Evolutionary conservation across 805 yeast genomes (phyloP).

Genomic region (Alloascoidea hylecoeti): DNA sequence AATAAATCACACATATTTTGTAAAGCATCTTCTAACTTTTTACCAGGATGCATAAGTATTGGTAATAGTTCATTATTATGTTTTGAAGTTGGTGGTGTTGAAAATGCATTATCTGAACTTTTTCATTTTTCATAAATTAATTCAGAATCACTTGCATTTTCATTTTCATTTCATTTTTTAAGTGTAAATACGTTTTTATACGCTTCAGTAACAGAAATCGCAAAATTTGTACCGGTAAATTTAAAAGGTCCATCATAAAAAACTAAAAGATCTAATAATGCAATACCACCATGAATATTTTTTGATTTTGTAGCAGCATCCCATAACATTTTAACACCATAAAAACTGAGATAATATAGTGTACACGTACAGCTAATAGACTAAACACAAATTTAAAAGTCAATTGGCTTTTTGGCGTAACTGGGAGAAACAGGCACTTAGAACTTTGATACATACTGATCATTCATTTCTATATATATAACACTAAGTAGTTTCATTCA

Average conservation of each 20-base stretch:
- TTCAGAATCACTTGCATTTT: too few relatives aligned
- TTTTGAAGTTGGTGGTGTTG: background rate
- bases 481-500: too few relatives aligned
- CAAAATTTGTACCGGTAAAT: constrained; percentile 64
- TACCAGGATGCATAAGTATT: constrained; percentile 1
- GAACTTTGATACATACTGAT: too few relatives aligned
- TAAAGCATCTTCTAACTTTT: constrained; percentile 33
- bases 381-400: too few relatives aligned
- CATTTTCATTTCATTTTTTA: too few relatives aligned
- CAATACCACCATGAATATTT: constrained; percentile 89
- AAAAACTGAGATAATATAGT: too few relatives aligned
- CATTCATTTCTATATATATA: too few relatives aligned
- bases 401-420: too few relatives aligned
- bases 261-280: constrained; percentile 67
- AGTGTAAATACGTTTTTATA: too few relatives aligned
- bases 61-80: background rate
- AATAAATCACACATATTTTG: constrained; percentile 55
- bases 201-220: background rate
- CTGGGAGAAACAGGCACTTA: too few relatives aligned
- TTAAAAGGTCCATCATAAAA: constrained; percentile 96
- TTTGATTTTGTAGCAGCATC: constrained; percentile 55
- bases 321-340: constrained; percentile 82
- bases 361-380: too few relatives aligned
- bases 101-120: background rate
- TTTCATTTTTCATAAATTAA: background rate